These are phyloP conservation scores for Opeltia flavorubescens DNA, from an alignment of 495 filamentous ascomycete species.

Conservation along the genomic window DNA sequence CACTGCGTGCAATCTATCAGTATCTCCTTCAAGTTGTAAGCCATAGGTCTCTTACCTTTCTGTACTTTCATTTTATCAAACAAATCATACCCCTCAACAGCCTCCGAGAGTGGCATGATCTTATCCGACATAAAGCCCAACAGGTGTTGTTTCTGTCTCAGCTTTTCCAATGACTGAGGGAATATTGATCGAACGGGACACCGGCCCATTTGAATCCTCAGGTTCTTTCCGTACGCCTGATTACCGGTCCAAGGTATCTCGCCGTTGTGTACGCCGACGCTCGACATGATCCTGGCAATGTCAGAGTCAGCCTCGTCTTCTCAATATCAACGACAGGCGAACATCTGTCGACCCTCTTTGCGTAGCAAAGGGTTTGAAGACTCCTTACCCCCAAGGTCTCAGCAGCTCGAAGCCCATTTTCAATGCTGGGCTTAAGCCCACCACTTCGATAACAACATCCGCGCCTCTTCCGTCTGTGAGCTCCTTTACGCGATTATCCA, in stretches of 20 bases:
- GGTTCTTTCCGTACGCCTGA: constrained; percentile 80
- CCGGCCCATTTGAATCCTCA: constrained; percentile 83
- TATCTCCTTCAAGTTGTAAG: too few relatives aligned
- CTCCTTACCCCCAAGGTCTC: constrained; percentile 58
- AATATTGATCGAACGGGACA: constrained; percentile 86
- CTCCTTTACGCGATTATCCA: constrained; percentile 59
- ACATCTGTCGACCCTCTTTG: too few relatives aligned
- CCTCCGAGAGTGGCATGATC: constrained; percentile 75
- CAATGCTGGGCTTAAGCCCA: constrained; percentile 72
- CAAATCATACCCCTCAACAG: constrained; percentile 77
- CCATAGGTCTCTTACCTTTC: constrained; percentile 44
- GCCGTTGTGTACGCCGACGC: constrained; percentile 85
- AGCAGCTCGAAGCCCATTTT: constrained; percentile 73
- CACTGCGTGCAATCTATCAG: too few relatives aligned
- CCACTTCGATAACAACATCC: constrained; percentile 84
- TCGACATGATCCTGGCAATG: constrained; percentile 55
- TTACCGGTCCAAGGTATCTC: constrained; percentile 55
- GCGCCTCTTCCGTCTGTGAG: constrained; percentile 74
- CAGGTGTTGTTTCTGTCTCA: constrained; percentile 70
- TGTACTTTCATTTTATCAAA: constrained; percentile 90
- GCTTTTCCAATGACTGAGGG: constrained; percentile 55
- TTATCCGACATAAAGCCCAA: constrained; percentile 86
- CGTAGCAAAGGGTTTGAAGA: too few relatives aligned
- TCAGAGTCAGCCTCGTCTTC: too few relatives aligned
- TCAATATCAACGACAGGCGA: too few relatives aligned